Percentiles rank a stretch among this genome's conserved stretches.
Conservation (phyloP, 148 eudicot species). For the Silene uniflora region DNA sequence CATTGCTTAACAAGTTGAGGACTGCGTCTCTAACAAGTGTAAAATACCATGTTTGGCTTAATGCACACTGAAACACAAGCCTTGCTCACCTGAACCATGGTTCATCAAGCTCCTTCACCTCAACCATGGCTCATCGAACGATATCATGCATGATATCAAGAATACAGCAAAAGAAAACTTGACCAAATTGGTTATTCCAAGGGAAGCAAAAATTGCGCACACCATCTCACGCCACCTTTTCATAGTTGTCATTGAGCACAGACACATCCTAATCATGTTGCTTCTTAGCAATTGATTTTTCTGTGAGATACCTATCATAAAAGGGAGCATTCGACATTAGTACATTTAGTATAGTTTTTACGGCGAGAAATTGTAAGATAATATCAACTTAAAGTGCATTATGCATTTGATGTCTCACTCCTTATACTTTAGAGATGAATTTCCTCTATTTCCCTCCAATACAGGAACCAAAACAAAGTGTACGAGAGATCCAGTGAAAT, state of each 20-base stretch:
- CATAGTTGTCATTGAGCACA: background rate
- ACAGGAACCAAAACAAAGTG: background rate
- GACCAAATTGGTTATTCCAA: background rate
- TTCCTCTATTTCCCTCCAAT: background rate
- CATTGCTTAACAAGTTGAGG: background rate
- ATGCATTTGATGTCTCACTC: background rate
- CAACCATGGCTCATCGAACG: background rate
- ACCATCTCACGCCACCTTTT: no score
- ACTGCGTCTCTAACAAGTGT: background rate
- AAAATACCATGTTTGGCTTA: background rate
- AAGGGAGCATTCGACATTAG: constrained; percentile 14
- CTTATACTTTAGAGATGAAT: background rate
- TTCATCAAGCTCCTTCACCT: background rate
- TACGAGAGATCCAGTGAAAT: background rate
- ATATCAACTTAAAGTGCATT: background rate
- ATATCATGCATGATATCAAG: background rate
- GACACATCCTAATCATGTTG: constrained; percentile 23
- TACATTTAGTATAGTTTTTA: background rate
- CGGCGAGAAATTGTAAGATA: background rate
- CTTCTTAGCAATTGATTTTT: constrained; percentile 55
- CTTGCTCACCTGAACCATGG: background rate
- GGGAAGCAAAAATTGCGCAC: background rate
- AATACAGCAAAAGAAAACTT: background rate
- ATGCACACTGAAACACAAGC: background rate
- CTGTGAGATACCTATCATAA: constrained; percentile 55